Evolutionary conservation across 2,329 filamentous ascomycete species (phyloP).

Genomic region (Calonectria henricotiae): DNA sequence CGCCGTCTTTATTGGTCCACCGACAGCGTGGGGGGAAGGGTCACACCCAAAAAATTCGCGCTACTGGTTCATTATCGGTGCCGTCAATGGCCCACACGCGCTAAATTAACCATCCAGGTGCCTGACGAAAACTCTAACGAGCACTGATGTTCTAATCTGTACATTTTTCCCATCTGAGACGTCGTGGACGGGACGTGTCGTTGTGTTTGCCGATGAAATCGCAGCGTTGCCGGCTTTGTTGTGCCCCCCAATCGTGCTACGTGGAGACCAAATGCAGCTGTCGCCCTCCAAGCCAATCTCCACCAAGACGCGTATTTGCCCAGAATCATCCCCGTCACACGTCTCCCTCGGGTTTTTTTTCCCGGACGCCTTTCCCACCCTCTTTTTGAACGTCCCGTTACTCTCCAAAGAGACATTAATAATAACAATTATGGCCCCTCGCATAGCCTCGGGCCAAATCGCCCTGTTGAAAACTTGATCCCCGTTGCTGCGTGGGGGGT

Average conservation of each 20-base stretch:
- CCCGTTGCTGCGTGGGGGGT: neutral
- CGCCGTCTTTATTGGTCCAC: neutral
- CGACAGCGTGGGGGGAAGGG: neutral
- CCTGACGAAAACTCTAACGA: neutral
- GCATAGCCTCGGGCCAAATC: neutral
- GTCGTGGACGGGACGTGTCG: neutral
- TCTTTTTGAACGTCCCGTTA: neutral
- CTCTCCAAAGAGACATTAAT: neutral
- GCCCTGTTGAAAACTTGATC: neutral
- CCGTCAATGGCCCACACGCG: neutral
- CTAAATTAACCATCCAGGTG: constrained; percentile 9
- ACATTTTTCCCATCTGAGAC: neutral
- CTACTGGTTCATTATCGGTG: neutral
- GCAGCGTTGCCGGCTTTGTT: too few species aligned
- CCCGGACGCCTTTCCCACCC: neutral
- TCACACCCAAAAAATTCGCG: constrained; percentile 10
- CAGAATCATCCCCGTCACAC: neutral
- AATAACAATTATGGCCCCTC: too few species aligned
- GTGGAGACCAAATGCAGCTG: too few species aligned
- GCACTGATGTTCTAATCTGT: neutral
- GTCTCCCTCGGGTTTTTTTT: neutral
- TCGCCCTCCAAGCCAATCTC: neutral
- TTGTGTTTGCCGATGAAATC: too few species aligned
- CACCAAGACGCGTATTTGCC: neutral
- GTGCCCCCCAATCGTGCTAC: too few species aligned